Percentiles rank a stretch among this genome's conserved stretches.
phyloP scores from a whole-genome alignment of 2,329 filamentous ascomycete species.

The Ophiocordyceps robertsii region DNA sequence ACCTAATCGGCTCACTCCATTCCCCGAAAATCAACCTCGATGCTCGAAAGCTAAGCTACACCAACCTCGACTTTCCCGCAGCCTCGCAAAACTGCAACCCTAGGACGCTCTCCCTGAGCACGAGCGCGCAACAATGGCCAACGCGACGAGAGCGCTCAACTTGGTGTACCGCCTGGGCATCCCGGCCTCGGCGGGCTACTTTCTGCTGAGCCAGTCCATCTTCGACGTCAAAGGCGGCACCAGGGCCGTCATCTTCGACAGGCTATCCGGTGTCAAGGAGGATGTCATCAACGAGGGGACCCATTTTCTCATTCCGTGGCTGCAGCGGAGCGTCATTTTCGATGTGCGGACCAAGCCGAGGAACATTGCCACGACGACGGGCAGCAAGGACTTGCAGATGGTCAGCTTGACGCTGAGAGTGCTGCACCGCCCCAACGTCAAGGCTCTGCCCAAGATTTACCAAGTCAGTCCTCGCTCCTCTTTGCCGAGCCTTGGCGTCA shows the following conservation, averaged over 20 bases:
- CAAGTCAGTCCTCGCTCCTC: constrained; percentile 50
- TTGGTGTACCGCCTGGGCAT: constrained; percentile 56
- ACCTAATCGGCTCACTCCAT: constrained; percentile 9
- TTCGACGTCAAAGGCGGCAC: constrained; percentile 96
- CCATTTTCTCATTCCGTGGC: constrained; percentile 90
- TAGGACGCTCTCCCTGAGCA: neutral
- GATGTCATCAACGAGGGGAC: constrained; percentile 89
- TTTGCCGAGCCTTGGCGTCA: neutral
- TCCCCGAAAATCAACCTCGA: neutral
- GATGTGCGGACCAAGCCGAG: constrained; percentile 95
- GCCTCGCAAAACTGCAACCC: neutral
- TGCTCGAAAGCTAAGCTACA: neutral
- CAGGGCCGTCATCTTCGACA: constrained; percentile 95
- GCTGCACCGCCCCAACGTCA: constrained; percentile 85
- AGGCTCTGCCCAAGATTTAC: constrained; percentile 92
- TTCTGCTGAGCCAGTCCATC: constrained; percentile 62
- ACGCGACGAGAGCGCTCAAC: constrained; percentile 43
- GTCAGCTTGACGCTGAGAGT: constrained; percentile 95
- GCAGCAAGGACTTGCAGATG: constrained; percentile 99
- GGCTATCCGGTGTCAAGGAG: constrained; percentile 84
- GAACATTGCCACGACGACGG: constrained; percentile 95
- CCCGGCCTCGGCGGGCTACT: constrained; percentile 55
- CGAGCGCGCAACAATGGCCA: constrained; percentile 25
- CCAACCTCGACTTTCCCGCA: neutral
- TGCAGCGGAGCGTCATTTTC: constrained; percentile 88